Base-by-base conservation (phyloP, 2,329 filamentous ascomycete species). In the Colletotrichum noveboracense region DNA sequence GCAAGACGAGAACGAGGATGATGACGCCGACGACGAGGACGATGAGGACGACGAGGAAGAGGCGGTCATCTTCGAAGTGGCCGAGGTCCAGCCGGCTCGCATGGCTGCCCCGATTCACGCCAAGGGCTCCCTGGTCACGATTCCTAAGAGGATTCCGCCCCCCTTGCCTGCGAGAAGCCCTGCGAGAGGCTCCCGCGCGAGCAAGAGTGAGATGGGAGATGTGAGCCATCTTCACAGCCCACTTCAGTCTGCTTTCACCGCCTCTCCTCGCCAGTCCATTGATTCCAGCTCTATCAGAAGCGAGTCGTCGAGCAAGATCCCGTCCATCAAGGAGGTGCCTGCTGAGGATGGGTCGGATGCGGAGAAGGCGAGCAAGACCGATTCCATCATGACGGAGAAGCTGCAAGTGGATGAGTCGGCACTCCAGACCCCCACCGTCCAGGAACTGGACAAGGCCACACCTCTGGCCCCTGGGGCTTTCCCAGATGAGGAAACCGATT, bases 71-170 rank as follows among this genome's bases (percentile, higher is more conserved):
- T 94, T 93, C 75, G 93, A 95, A 79, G 90, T 95, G 68, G 91
- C 89, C 6, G 87, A 91, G 18, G 87, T 89, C 24, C 89, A 91
- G 76, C 89, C 89, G 18, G 86, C 91, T 55, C 88, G 89, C 8
- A 87, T 92, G 64, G 89, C 91, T 4, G 92, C 94, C 3, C 89
- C 92, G 71, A 92, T 96, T 72, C 89, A 90, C 34, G 93, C 92
- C 52, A 94, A 94, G 81, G 95, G 95, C 28, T 93, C 94, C 66
- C 88, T 98, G 66, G 95, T 98, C 32, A 96, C 92, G 61, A 98
- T 98, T 74, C 92, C 94, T 14, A 97, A 96, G 85, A 91, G 95
- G 43, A 85, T 93, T 2, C 91, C 95, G 1, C 96, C 96, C 2
- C 92, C 94, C 10, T 89, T 98, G 14, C 96, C 96, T 2, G 89